A percentile compares a stretch with the other conserved stretches of the same genome.
Conservation (phyloP, 768 basidiomycete species). For the Gloeopeniophorella convolvens region DNA sequence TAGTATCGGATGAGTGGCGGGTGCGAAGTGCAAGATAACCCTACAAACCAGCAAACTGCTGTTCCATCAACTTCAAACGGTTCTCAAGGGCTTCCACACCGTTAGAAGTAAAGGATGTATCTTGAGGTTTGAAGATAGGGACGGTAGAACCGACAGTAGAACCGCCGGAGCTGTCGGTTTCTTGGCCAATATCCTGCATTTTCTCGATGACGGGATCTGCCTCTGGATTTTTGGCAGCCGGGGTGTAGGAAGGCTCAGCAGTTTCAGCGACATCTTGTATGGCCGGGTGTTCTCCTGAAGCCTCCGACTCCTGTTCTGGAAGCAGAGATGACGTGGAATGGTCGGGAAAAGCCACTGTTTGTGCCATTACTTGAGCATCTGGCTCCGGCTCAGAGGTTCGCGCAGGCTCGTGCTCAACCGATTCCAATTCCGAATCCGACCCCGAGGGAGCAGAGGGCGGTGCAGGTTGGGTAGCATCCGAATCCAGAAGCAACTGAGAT, state of each 20-base stretch:
- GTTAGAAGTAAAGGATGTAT: constrained; percentile 7
- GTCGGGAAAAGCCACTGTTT: no score
- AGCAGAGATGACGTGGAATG: no score
- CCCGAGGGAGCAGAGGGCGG: background rate
- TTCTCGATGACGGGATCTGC: no score
- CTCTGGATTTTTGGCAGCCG: no score
- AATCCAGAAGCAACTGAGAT: background rate
- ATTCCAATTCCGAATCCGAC: no score
- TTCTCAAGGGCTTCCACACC: constrained; percentile 57
- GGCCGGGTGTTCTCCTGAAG: no score
- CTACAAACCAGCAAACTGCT: constrained; percentile 62
- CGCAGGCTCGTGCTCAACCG: background rate
- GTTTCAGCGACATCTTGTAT: no score
- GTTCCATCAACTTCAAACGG: constrained; percentile 63
- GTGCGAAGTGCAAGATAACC: background rate
- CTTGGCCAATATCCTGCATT: no score
- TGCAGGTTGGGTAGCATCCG: background rate
- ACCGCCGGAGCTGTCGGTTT: no score
- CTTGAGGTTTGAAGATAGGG: background rate
- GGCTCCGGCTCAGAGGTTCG: background rate
- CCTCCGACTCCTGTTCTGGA: no score
- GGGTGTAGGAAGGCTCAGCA: no score
- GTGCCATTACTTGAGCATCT: background rate
- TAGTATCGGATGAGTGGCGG: constrained; percentile 25
- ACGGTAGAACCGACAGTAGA: no score